Base-by-base conservation (phyloP, 225 moss, liverwort and hornwort genomes). In the Marchantia paleacea region DNA sequence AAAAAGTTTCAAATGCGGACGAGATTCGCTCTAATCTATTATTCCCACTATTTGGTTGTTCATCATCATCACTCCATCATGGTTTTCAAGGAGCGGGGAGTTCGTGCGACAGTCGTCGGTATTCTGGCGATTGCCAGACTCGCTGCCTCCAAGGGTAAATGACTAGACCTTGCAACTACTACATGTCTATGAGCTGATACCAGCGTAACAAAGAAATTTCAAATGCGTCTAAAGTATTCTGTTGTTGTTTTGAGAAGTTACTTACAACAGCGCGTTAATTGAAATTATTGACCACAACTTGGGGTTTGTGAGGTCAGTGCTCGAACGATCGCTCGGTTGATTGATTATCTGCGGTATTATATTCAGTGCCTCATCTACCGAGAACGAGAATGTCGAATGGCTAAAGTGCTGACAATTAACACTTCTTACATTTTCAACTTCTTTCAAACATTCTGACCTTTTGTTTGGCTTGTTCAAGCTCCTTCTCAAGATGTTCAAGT, bases 401-500 rank as follows among this genome's bases (percentile, higher is more conserved):
- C 52, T 75, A 16, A 65, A 58, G 49, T 51, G 65, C 20, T 48
- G 52, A 55, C 7, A 52, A 12, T 2, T 29, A 3, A 58, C 14
- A 16, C 19, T 29, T 66, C 47, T n/a, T 2, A 39, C 39, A 39
- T 2, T 79, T 12, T 55, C 73, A 73, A 67, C 39, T 5, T 39
- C 3, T 39, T 39, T 39, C 39, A 5, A 5, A 39, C 39, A 39
- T 39, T 39, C 39, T 82, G 69, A 94, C 96, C 96, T 97, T 97
- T 60, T 94, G 92, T n/a, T 97, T 97, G 24, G 96, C 96, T 88
- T 94, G 94, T 83, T 97, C 96, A 78, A 97, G 83, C 82, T 97
- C 96, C 72, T 94, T 97, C 81, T 97, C 96, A 22, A 97, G 87
- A 87, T 93, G 96, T 80, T 97, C 96, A 58, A 97, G 93, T 89